Evolutionary conservation across 2,329 filamentous ascomycete species (phyloP), one percentile per base, ranked within the genome.

Genomic region (Nigrograna mackinnonii): DNA sequence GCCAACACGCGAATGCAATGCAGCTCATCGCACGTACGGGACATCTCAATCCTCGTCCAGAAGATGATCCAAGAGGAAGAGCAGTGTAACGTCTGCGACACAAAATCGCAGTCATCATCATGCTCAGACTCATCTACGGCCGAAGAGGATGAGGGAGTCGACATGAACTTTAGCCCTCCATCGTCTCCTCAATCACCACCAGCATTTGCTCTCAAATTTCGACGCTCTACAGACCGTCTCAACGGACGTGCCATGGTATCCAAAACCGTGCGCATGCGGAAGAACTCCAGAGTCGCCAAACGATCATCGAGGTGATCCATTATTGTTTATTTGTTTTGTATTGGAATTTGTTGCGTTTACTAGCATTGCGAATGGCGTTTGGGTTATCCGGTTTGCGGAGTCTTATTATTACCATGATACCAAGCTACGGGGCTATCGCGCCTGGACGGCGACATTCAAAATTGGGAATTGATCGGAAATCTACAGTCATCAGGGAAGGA

Each of bases 31-130:
- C 69, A 73, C 44, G 55, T 66, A 24, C 61, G 62, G 18, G 71
- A 74, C 51, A 70, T 75, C 33, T 64, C 68, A 11, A 56, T 59
- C 19, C 62, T 76, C 13, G 69, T 74, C 18, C 54, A 67, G 44
- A 65, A 65, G 44, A 73, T 75, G 65, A 60, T 73, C 39, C 52
- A 68, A 2, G 50, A 54, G 24, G 60, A 66, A 36, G 67, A 74
- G 44, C 73, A 76, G 44, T 75, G 73, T 59, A 57, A 41, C 41
- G 39, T 67, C 44, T 58, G 42, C 52, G 47, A 58, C 3, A 11
- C 39, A n/a, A 46, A 52, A 26, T 48, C 49, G 28, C 49, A 39
- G n/a, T 33, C 38, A 12, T 20, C 36, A 4, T 44, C 47, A 4
- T 39, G 14, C 39, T 17, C 49, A 5, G n/a, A 22, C 4, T 46